phyloP scores from a whole-genome alignment of 345 rosid genomes.

The Nephelium lappaceum region DNA sequence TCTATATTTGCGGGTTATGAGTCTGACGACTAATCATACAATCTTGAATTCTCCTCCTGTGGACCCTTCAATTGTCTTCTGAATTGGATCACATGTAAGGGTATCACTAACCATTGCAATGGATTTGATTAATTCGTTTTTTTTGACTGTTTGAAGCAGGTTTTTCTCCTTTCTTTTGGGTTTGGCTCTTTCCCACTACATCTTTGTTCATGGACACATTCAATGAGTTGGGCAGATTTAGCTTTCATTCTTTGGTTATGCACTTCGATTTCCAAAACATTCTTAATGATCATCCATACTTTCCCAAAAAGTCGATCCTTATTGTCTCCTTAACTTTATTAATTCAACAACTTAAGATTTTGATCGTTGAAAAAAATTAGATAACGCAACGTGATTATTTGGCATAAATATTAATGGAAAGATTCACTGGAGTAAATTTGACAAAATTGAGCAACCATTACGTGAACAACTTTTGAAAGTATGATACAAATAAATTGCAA shows the following conservation, averaged over 20 bases:
- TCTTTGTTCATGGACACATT: background rate
- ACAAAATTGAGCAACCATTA: no score
- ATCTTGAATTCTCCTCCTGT: conserved; percentile 16
- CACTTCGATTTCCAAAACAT: background rate
- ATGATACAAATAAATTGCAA: no score
- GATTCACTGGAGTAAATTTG: no score
- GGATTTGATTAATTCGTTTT: background rate
- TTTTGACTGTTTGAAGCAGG: no score
- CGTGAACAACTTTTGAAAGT: no score
- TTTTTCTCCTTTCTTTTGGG: conserved; percentile 4
- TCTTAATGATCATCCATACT: background rate
- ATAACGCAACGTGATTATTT: no score
- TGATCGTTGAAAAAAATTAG: no score
- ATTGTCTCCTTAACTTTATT: no score
- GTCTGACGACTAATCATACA: conserved; percentile 25
- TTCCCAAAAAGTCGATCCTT: background rate
- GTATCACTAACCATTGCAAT: background rate
- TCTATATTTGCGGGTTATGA: background rate
- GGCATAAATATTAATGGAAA: no score
- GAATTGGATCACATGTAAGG: conserved; percentile 5
- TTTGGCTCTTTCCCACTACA: conserved; percentile 28
- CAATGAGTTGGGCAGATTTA: conserved; percentile 8
- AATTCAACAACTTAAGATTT: no score
- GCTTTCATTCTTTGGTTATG: background rate
- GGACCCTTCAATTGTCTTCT: background rate